Evolutionary conservation across 148 eudicot species (phyloP).

Genomic region (Persicaria maculosa): DNA sequence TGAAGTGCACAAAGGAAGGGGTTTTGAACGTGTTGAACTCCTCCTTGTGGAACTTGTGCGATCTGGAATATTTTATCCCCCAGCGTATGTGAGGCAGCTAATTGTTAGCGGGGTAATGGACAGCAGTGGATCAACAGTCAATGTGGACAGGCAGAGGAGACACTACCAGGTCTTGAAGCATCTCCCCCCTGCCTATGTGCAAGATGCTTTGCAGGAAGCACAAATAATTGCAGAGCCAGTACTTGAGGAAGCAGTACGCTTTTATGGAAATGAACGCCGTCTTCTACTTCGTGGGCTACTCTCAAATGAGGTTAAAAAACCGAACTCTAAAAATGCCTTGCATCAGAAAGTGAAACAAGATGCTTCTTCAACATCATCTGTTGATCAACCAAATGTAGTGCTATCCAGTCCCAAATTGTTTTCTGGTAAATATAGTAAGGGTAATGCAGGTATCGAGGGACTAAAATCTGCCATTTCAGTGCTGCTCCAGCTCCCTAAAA

Average conservation of each 20-base stretch:
- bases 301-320: conserved; percentile 27
- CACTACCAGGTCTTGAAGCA: conserved; percentile 79
- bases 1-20: conserved; percentile 64
- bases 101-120: conserved; percentile 87
- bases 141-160: conserved; percentile 44
- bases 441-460: conserved; percentile 36
- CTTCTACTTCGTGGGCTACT: conserved; percentile 57
- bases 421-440: conserved; percentile 25
- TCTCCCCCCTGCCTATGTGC: conserved; percentile 57
- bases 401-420: conserved; percentile 17
- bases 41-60: conserved; percentile 65
- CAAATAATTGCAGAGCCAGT: conserved; percentile 31
- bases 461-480: conserved; percentile 56
- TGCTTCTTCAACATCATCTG: conserved; percentile 26
- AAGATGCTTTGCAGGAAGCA: conserved; percentile 57
- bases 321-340: conserved; percentile 20
- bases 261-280: conserved; percentile 83
- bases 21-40: conserved; percentile 66
- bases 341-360: conserved; percentile 33
- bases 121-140: conserved; percentile 35
- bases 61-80: conserved; percentile 72
- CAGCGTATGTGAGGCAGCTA: conserved; percentile 79
- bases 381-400: conserved; percentile 14
- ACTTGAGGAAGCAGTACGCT: conserved; percentile 47
- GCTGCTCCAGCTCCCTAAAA: conserved; percentile 59